Conservation (phyloP, 257 asterid genomes). For the Petunia secreta region DNA sequence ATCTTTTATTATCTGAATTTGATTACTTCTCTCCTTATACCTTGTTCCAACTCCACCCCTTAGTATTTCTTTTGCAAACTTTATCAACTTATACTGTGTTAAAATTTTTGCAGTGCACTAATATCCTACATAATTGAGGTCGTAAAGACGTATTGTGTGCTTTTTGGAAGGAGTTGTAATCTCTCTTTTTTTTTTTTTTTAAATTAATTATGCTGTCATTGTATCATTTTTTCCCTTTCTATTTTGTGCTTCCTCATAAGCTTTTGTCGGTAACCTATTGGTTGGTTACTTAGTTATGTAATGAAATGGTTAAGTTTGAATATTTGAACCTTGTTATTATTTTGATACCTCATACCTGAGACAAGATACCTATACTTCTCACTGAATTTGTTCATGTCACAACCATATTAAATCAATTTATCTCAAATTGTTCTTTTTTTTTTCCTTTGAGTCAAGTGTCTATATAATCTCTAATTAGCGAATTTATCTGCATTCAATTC, state of each 20-base stretch:
- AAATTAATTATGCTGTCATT: background rate
- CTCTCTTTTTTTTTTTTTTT: background rate
- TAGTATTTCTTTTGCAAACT: background rate
- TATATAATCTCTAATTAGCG: too few species aligned
- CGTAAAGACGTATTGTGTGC: background rate
- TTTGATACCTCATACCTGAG: background rate
- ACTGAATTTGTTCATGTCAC: too few species aligned
- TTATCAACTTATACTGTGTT: background rate
- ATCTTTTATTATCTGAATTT: too few species aligned
- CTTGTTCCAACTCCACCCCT: background rate
- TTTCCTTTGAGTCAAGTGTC: too few species aligned
- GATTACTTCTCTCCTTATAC: too few species aligned
- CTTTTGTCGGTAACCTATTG: conserved; percentile 3
- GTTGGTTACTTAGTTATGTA: background rate
- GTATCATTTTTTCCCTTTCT: background rate
- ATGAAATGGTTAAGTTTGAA: conserved; percentile 9
- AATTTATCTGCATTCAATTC: too few species aligned
- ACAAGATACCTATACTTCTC: too few species aligned
- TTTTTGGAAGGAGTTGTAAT: background rate
- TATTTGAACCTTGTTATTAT: background rate
- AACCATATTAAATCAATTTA: too few species aligned
- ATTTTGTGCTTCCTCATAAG: background rate
- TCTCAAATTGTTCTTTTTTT: too few species aligned
- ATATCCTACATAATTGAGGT: conserved; percentile 15
- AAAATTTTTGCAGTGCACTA: background rate